Percentiles rank a stretch among this genome's conserved stretches.
phyloP scores from a whole-genome alignment of 2,329 filamentous ascomycete genomes.

The Sarocladium kiliense region DNA sequence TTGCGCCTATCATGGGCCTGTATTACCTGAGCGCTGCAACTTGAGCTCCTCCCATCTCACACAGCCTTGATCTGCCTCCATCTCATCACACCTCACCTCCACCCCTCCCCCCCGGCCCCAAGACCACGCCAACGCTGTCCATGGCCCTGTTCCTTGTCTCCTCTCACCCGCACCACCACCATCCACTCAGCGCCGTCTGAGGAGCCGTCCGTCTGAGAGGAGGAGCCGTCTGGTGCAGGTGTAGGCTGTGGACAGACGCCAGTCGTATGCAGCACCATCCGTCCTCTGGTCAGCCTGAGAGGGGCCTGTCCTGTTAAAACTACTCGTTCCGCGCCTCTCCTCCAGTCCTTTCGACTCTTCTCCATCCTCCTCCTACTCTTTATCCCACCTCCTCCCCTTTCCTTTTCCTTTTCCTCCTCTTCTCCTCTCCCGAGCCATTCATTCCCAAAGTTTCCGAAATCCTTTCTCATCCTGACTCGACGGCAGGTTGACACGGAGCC shows the following conservation, averaged over 20 bases:
- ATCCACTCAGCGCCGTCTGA: constrained; percentile 1
- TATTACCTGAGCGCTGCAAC: constrained; percentile 2
- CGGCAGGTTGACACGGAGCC: constrained; percentile 22
- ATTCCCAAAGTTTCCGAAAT: constrained; percentile 42
- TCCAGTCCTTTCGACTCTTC: constrained; percentile 52
- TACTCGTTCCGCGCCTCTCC: constrained; percentile 33
- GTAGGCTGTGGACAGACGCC: neutral
- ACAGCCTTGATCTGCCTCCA: neutral
- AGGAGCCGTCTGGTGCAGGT: constrained; percentile 5
- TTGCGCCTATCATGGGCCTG: constrained; percentile 1
- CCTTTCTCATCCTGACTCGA: constrained; percentile 42
- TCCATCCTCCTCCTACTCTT: constrained; percentile 47
- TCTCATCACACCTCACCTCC: neutral
- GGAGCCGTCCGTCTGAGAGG: constrained; percentile 6
- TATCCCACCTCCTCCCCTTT: constrained; percentile 32
- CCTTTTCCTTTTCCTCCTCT: constrained; percentile 22
- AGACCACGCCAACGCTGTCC: constrained; percentile 6
- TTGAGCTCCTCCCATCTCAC: neutral
- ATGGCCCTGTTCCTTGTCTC: constrained; percentile 6
- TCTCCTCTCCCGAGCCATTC: constrained; percentile 42
- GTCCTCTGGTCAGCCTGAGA: neutral
- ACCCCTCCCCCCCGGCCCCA: constrained; percentile 6
- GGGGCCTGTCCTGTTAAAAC: constrained; percentile 27
- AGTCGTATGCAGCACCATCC: neutral
- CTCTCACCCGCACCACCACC: constrained; percentile 3